Evolutionary conservation across 805 yeast species (phyloP), one percentile per base, ranked within the genome.

Genomic region (Wickerhamiella alocasiicola): DNA sequence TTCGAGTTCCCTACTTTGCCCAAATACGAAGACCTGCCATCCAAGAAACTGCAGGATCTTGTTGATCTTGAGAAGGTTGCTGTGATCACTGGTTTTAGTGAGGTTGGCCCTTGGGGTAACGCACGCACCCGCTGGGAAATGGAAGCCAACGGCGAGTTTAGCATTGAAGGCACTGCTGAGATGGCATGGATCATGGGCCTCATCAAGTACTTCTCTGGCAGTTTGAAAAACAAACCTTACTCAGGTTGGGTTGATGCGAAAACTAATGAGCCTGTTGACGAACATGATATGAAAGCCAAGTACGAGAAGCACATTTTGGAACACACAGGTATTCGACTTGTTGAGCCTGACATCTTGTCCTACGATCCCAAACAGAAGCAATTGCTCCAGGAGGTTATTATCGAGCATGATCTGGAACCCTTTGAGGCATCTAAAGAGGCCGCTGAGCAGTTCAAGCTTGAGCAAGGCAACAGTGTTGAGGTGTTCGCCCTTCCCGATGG

Each of bases 151-250:
- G 98, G 98, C 56, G 84, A 81, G 59, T 91, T 91, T 66, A 87
- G 96, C 7, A 68, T 91, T 54, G 98, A 91, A 66, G 98, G 98
- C 57, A 81, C 95, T 58, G 80, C 91, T 59, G 98, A 91, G 68
- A 87, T 91, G 94, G 97, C 99, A 37, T 91, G 97, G 96, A 87
- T 91, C 54, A 91, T 91, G 97, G 96, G 96, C 52, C 73, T 81
- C 59, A 87, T 91, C 67, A 84, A 83, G 66, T 91, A 91, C 68
- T 91, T 82, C 68, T 82, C 83, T 52, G 97, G 95, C 67, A 70
- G 71, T 60, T 69, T 82, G 57, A 83, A 83, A 73, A 87, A 87
- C 57, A 51, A 50, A 50, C 88, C 85, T 55, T 87, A 87, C 69
- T 70, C 91, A 36, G 97, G 97, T 54, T 91, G 98, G 98, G 82